Evolutionary conservation across 306 rosid genomes (phyloP).

Genomic region (Bauhinia variegata): DNA sequence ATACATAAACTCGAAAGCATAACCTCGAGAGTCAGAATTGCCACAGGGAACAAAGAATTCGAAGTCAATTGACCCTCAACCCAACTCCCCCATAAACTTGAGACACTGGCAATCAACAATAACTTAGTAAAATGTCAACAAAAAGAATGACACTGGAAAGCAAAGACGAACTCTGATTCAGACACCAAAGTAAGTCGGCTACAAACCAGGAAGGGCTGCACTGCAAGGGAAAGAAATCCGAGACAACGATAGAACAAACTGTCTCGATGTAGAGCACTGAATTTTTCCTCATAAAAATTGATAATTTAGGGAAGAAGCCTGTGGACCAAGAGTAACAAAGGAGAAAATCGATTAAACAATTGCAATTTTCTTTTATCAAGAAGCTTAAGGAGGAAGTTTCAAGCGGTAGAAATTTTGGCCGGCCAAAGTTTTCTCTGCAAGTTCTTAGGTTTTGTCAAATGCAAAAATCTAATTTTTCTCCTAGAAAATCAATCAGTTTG

Average conservation of each 20-base stretch:
- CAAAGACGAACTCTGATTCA: too few species aligned
- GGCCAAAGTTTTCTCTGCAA: conserved; percentile 5
- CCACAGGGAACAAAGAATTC: too few species aligned
- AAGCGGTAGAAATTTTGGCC: conserved; percentile 11
- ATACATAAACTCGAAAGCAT: not conserved
- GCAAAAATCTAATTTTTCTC: not conserved
- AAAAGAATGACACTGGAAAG: too few species aligned
- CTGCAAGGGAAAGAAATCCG: not conserved
- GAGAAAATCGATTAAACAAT: not conserved
- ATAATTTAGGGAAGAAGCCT: not conserved
- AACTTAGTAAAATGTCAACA: too few species aligned
- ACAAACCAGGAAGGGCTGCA: too few species aligned
- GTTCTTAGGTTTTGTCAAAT: too few species aligned
- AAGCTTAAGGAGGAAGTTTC: conserved; percentile 19
- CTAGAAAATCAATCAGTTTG: not conserved
- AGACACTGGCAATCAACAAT: too few species aligned
- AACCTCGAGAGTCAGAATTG: too few species aligned
- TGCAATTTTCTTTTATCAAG: not conserved
- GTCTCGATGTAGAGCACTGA: not conserved
- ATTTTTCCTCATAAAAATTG: not conserved
- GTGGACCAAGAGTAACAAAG: not conserved
- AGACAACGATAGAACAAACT: not conserved
- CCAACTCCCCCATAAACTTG: too few species aligned
- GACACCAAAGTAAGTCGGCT: too few species aligned
- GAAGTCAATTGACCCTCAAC: too few species aligned